Base-by-base conservation (phyloP, 805 yeast species). In the Candida namnaoensis region DNA sequence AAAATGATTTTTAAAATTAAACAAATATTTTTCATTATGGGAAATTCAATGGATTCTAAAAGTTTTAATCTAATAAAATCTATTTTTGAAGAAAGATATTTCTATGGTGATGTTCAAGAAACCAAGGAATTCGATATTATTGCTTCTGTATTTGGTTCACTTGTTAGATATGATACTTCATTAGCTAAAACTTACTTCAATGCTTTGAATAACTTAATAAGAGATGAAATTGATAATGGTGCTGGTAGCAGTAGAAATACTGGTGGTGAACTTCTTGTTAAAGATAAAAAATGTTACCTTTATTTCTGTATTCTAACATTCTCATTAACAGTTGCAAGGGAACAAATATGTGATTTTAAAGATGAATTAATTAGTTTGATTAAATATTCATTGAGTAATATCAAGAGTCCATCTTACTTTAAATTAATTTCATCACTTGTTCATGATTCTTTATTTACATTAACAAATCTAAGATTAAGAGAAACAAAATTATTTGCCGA, bases 271-370 rank as follows among this genome's bases (percentile, higher is more conserved):
- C 68, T 83, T 25, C 68, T 79, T 26, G 85, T 85, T n/a, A 71
- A 88, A 35, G 98, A 93, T 59, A 82, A 81, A 28, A 74, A 80
- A 15, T 62, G 93, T 8, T 77, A 78, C 28, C 78, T 95, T 77
- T 76, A 81, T 53, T 57, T 86, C 30, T 72, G 80, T 4, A 74
- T 88, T 3, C 60, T 90, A 36, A 78, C 81, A 53, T 90, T 87
- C 55, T 67, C 80, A 25, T 58, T 84, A 34, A 78, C 88, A 24
- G 82, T 82, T 43, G 81, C 91, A 1, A 80, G 80, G n/a, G 61
- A 58, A 0, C 56, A 65, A 4, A 53, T 82, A 2, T 52, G 82
- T 9, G 55, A 62, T 0, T 63, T 70, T 45, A 60, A 66, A 6
- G 58, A 60, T 0, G 75, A 78, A 28, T 52, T 87, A 6, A 51